phyloP scores from a whole-genome alignment of 495 filamentous ascomycete genomes.

The Hypoxylon cercidicola region DNA sequence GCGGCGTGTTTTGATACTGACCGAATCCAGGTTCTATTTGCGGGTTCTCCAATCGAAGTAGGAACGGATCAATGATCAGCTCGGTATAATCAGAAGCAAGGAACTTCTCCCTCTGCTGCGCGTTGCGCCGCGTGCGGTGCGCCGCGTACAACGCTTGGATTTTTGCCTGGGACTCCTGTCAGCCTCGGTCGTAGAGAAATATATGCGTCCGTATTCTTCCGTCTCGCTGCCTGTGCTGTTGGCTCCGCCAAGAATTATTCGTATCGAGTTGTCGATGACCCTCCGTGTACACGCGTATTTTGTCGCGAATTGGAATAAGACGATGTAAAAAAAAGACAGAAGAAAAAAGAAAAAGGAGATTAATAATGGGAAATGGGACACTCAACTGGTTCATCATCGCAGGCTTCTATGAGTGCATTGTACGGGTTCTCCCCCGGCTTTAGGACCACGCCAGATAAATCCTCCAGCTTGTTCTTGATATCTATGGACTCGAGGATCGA shows the following conservation, averaged over 20 bases:
- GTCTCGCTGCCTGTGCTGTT: not conserved
- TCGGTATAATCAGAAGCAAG: slow-evolving; percentile 73
- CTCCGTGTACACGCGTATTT: not conserved
- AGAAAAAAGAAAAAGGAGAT: not conserved
- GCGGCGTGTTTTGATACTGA: slow-evolving; percentile 23
- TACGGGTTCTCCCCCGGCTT: slow-evolving; percentile 74
- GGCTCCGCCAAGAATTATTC: not conserved
- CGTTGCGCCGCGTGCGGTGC: slow-evolving; percentile 79
- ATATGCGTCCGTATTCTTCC: not conserved
- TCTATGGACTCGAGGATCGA: slow-evolving; percentile 53
- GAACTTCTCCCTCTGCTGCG: slow-evolving; percentile 73
- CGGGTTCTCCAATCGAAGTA: slow-evolving; percentile 71
- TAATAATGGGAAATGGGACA: slow-evolving; percentile 11
- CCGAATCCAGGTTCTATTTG: slow-evolving; percentile 69
- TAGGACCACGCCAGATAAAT: slow-evolving; percentile 63
- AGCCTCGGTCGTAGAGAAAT: slow-evolving; percentile 11
- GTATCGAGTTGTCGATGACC: not conserved
- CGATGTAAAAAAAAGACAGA: no score
- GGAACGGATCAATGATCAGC: slow-evolving; percentile 78
- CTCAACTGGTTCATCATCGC: slow-evolving; percentile 68
- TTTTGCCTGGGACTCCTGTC: slow-evolving; percentile 58
- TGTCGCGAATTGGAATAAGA: no score
- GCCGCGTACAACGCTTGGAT: slow-evolving; percentile 77
- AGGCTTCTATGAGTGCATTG: slow-evolving; percentile 73
- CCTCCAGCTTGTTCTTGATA: slow-evolving; percentile 63